Base-by-base conservation (phyloP, 78 protist genomes). In the Guillardia theta region DNA sequence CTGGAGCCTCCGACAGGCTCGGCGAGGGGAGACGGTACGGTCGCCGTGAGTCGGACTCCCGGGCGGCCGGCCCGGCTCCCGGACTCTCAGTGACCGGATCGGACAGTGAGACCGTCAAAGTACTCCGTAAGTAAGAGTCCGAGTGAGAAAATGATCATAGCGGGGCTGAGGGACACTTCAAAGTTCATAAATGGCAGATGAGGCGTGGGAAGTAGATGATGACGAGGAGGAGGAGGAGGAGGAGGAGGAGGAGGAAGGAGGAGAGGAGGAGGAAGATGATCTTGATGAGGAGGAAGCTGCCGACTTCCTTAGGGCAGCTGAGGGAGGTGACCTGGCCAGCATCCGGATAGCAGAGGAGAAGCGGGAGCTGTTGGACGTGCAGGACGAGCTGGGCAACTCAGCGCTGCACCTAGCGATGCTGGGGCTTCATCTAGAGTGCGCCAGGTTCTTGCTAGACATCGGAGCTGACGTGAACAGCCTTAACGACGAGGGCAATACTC, bases 401-500 rank as follows among this genome's bases (percentile, higher is more conserved):
- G 90, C 90, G 50, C 5, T 36, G 3, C 90, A 78, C 9, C 48
- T 78, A 18, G 90, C 90, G 10, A 50, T 48, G 90, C 90, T 78
- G 43, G 48, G 24, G 37, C 53, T 48, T 0, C 90, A 78, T 8
- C 50, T 78, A 18, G 90, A 78, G 8, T 37, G 21, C 83, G 22
- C 36, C 83, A 12, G 41, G 36, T 22, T 70, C 46, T 24, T 70
- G 41, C 36, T 70, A 1, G 36, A 70, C 5, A 24, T 12, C 6
- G 41, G 36, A 43, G 83, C 83, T 12, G 83, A 70, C 41, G 39
- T 58, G 30, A 36, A 78, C 48, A 50, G 41, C 24, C 43, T 78
- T n/a, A 78, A 78, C 48, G 90, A 78, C 39, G 90, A 78, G 90
- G 90, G 90, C 15, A 78, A 78, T 30, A 78, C 18, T 36, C 50